These are phyloP conservation scores for Coniochaeta sp. DNA, from an alignment of 2,329 filamentous ascomycete species.

Conservation along the genomic window DNA sequence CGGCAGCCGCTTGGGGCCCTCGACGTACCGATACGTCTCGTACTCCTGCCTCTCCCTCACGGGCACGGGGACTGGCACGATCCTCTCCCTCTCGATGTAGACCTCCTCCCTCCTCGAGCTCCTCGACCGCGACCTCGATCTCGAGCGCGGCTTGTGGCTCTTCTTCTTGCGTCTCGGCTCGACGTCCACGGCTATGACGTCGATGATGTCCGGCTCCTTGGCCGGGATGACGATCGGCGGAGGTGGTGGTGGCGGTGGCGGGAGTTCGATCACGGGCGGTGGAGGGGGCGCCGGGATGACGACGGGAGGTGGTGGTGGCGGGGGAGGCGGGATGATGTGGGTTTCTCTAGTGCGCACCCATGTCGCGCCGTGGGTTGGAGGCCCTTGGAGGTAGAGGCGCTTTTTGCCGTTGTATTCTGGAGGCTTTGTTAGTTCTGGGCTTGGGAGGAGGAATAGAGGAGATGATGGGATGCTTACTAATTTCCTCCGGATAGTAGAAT, in stretches of 20 bases:
- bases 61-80: conserved; percentile 30
- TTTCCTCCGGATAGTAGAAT: neutral
- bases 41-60: conserved; percentile 21
- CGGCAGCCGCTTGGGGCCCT: conserved; percentile 33
- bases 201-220: conserved; percentile 22
- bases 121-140: conserved; percentile 19
- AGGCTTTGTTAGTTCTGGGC: neutral
- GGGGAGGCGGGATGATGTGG: conserved; percentile 26
- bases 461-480: neutral
- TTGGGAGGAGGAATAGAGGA: neutral
- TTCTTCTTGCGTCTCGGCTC: conserved; percentile 21
- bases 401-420: conserved; percentile 23
- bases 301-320: conserved; percentile 13
- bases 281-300: conserved; percentile 15
- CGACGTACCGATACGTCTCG: conserved; percentile 46
- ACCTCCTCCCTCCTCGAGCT: conserved; percentile 35
- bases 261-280: conserved; percentile 14
- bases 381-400: conserved; percentile 32
- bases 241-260: conserved; percentile 6
- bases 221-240: neutral
- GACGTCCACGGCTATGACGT: conserved; percentile 35
- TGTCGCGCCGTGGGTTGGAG: conserved; percentile 25
- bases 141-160: conserved; percentile 10
- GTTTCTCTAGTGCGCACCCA: conserved; percentile 26
- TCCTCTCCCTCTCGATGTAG: conserved; percentile 43